These are phyloP conservation scores for Rubroboletus pulcherrimus DNA, from an alignment of 768 basidiomycete genomes.

Conservation along the genomic window DNA sequence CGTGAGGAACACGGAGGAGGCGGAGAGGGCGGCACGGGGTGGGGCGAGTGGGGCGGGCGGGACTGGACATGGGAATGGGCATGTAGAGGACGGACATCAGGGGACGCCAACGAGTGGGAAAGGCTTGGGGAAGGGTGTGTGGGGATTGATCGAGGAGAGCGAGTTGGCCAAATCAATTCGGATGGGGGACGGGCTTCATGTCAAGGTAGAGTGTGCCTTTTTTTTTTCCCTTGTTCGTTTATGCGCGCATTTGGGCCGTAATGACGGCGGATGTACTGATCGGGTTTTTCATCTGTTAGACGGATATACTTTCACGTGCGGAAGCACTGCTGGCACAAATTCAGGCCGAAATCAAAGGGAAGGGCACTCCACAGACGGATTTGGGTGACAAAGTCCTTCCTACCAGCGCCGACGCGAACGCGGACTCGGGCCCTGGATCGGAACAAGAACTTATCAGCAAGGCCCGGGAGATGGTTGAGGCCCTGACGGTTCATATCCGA, in stretches of 20 bases:
- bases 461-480: slow-evolving; percentile 49
- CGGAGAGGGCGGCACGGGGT: slow-evolving; percentile 39
- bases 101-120: slow-evolving; percentile 39
- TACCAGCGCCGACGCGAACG: background rate
- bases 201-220: slow-evolving; percentile 43
- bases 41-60: slow-evolving; percentile 3
- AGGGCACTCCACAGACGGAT: background rate
- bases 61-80: background rate
- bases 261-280: background rate
- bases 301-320: slow-evolving; percentile 32
- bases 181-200: slow-evolving; percentile 33
- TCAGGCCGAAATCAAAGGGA: slow-evolving; percentile 9
- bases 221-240: background rate
- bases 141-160: slow-evolving; percentile 85
- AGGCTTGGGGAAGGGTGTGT: slow-evolving; percentile 66
- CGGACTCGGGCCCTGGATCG: background rate
- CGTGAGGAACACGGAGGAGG: slow-evolving; percentile 90
- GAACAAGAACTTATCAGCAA: slow-evolving; percentile 42
- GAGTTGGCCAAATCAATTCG: slow-evolving; percentile 71
- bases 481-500: slow-evolving; percentile 52
- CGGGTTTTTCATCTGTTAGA: background rate
- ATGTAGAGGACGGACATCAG: slow-evolving; percentile 18
- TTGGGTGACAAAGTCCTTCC: background rate
- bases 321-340: slow-evolving; percentile 40
- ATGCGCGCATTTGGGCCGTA: background rate